A percentile compares a stretch with the other conserved stretches of the same genome.
phyloP scores from a whole-genome alignment of 345 rosid genomes.

The Heritiera fomes region DNA sequence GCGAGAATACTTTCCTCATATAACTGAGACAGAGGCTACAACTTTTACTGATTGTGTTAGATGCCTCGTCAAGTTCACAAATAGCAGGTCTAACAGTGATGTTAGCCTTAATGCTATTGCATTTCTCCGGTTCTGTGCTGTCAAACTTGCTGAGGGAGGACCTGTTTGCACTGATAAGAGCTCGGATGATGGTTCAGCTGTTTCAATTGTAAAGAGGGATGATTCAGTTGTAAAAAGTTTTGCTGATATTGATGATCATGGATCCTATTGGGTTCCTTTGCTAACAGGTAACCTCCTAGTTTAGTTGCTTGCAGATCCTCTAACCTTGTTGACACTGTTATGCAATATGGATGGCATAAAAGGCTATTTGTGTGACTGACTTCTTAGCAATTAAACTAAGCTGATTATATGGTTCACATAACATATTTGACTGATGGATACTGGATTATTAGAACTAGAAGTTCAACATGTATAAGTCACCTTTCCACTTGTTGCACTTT shows the following conservation, averaged over 20 bases:
- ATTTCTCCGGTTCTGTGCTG: constrained; percentile 90
- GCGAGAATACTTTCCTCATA: constrained; percentile 82
- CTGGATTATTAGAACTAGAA: neutral
- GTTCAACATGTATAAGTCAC: neutral
- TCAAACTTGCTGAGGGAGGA: constrained; percentile 91
- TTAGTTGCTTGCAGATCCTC: constrained; percentile 14
- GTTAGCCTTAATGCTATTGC: constrained; percentile 96
- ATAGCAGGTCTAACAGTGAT: constrained; percentile 77
- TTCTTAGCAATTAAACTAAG: neutral
- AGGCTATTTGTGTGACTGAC: neutral
- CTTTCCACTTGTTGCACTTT: neutral
- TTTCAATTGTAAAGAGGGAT: constrained; percentile 34
- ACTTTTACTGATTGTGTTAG: constrained; percentile 91
- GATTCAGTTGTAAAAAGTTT: constrained; percentile 37
- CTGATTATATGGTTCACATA: neutral
- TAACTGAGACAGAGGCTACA: constrained; percentile 89
- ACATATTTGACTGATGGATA: constrained; percentile 1
- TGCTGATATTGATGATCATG: constrained; percentile 66
- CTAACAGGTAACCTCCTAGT: constrained; percentile 63
- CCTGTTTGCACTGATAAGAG: constrained; percentile 65
- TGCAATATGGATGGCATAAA: neutral
- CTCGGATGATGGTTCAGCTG: constrained; percentile 39
- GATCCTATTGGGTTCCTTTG: constrained; percentile 88
- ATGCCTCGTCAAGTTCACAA: constrained; percentile 92
- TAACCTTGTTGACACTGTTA: neutral